Conservation (phyloP, 257 asterid genomes). For the Lycium barbarum region DNA sequence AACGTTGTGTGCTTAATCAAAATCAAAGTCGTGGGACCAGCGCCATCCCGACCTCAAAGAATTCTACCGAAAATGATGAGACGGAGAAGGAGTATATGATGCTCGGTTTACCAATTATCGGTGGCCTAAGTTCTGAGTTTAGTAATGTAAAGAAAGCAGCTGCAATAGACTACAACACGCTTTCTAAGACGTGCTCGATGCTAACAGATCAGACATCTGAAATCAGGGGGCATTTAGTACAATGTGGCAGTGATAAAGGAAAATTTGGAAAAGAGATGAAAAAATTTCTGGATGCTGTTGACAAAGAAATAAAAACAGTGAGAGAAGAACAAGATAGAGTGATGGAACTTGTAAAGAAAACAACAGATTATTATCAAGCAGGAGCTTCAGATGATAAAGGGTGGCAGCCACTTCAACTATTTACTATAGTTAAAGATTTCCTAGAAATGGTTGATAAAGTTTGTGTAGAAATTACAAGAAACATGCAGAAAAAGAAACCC, state of each 20-base stretch:
- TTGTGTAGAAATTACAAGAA: conserved; percentile 76
- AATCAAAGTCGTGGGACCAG: conserved; percentile 45
- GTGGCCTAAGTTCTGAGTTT: conserved; percentile 81
- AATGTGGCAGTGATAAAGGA: conserved; percentile 45
- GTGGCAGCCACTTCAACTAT: conserved; percentile 61
- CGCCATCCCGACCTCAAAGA: conserved; percentile 36
- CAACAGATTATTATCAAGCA: conserved; percentile 81
- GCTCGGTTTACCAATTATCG: conserved; percentile 84
- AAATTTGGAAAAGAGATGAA: conserved; percentile 63
- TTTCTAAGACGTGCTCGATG: conserved; percentile 49
- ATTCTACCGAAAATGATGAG: conserved; percentile 50
- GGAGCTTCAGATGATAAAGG: conserved; percentile 67
- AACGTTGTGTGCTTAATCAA: conserved; percentile 63
- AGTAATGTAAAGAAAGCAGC: conserved; percentile 78
- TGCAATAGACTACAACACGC: conserved; percentile 54
- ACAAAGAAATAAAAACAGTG: conserved; percentile 53
- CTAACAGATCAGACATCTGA: conserved; percentile 52
- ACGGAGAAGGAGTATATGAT: conserved; percentile 74
- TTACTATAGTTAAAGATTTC: conserved; percentile 74
- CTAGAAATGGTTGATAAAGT: conserved; percentile 85
- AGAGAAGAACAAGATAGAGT: conserved; percentile 67
- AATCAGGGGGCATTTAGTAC: conserved; percentile 41
- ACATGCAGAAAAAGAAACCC: conserved; percentile 67
- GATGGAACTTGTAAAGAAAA: conserved; percentile 77
- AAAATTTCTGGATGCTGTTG: conserved; percentile 63